Conservation (phyloP, 106 monocot species). For the Alisma plantagoaquatica region DNA sequence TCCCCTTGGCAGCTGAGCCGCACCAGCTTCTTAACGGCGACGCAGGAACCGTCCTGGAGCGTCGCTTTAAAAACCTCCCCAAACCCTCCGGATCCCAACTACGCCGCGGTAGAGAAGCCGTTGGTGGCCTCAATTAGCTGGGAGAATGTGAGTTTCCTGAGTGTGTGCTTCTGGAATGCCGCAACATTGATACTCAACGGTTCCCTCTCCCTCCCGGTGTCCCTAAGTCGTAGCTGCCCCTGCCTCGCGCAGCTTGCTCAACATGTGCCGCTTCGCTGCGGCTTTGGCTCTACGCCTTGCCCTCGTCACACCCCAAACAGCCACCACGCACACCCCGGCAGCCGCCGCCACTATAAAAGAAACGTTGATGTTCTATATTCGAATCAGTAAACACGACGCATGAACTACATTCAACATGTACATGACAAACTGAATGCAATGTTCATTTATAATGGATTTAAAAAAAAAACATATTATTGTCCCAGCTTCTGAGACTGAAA, state of each 20-base stretch:
- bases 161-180: conserved; percentile 61
- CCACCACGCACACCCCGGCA: not conserved
- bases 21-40: conserved; percentile 78
- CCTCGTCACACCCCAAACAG: conserved; percentile 2
- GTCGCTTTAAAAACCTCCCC: conserved; percentile 92
- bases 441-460: too few species aligned
- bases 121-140: conserved; percentile 88
- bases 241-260: conserved; percentile 48
- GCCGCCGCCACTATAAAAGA: too few species aligned
- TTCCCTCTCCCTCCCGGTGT: conserved; percentile 54
- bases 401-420: too few species aligned
- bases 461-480: too few species aligned
- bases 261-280: conserved; percentile 43
- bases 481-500: too few species aligned
- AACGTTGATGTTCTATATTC: too few species aligned
- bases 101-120: conserved; percentile 60
- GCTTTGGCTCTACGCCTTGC: conserved; percentile 32
- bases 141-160: conserved; percentile 62
- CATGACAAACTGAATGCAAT: too few species aligned
- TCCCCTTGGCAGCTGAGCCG: conserved; percentile 83
- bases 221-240: conserved; percentile 66
- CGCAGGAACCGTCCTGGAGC: conserved; percentile 57
- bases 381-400: too few species aligned
- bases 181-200: conserved; percentile 82
- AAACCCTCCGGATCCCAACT: conserved; percentile 71